A percentile compares a stretch with the other conserved stretches of the same genome.
Conservation (phyloP, 2,329 filamentous ascomycete genomes). For the Pestalotiopsis sp. region DNA sequence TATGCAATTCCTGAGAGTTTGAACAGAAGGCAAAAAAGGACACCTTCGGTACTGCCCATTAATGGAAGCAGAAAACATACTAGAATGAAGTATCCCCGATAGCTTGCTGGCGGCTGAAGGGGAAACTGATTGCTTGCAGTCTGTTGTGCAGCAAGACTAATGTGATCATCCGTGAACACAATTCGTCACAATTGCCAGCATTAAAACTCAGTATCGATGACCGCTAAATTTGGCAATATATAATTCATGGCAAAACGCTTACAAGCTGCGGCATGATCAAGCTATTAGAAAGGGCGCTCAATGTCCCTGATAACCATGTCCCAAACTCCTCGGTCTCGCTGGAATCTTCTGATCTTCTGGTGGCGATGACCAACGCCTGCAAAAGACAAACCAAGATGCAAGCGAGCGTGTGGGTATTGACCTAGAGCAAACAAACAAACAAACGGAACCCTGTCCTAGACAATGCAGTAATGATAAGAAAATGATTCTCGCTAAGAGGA, state of each 20-base stretch:
- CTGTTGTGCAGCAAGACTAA: too few species aligned
- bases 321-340: neutral
- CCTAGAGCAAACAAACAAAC: neutral
- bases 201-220: neutral
- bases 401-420: conserved; percentile 5
- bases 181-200: neutral
- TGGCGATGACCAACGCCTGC: neutral
- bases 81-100: too few species aligned
- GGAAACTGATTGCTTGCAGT: too few species aligned
- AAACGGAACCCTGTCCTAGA: neutral
- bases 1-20: too few species aligned
- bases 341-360: neutral
- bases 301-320: neutral
- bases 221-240: neutral
- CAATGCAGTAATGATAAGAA: conserved; percentile 1
- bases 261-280: neutral
- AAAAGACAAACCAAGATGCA: conserved; percentile 10
- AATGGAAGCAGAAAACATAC: too few species aligned
- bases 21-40: too few species aligned
- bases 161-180: neutral
- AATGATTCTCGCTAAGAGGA: neutral
- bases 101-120: too few species aligned
- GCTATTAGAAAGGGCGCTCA: neutral
- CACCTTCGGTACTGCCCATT: too few species aligned
- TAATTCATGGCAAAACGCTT: neutral